phyloP scores from a whole-genome alignment of 2,329 filamentous ascomycete genomes.

The Ascochyta fabae region DNA sequence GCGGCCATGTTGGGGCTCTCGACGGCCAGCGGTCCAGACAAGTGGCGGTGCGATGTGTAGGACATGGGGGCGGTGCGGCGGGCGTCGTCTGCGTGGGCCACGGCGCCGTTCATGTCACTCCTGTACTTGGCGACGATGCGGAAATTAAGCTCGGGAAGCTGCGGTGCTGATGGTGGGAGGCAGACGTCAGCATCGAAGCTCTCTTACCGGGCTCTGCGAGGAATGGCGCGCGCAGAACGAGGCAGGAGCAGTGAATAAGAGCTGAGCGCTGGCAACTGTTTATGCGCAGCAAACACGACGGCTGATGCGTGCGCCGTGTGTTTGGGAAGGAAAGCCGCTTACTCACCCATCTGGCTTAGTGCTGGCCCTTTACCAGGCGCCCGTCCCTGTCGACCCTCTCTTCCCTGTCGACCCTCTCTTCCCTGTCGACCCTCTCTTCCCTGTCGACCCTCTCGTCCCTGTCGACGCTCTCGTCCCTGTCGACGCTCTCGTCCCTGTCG shows the following conservation, averaged over 20 bases:
- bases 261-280: slow-evolving; percentile 18
- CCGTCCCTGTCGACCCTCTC: background rate
- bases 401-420: too few relatives aligned
- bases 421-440: too few relatives aligned
- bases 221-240: slow-evolving; percentile 11
- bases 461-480: too few relatives aligned
- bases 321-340: slow-evolving; percentile 26
- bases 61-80: slow-evolving; percentile 36
- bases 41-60: slow-evolving; percentile 39
- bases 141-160: slow-evolving; percentile 31
- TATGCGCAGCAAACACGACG: slow-evolving; percentile 25
- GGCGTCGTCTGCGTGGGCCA: slow-evolving; percentile 26
- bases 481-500: too few relatives aligned
- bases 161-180: slow-evolving; percentile 24
- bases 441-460: too few relatives aligned
- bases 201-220: background rate
- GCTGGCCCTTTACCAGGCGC: background rate
- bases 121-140: slow-evolving; percentile 18
- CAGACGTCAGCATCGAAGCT: slow-evolving; percentile 29
- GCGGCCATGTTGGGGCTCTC: slow-evolving; percentile 35
- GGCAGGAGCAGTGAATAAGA: slow-evolving; percentile 16
- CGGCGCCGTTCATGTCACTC: slow-evolving; percentile 42
- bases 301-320: slow-evolving; percentile 26
- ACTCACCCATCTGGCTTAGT: slow-evolving; percentile 17
- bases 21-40: slow-evolving; percentile 41